phyloP scores from a whole-genome alignment of 495 filamentous ascomycete species.

The Penicillium lividum region DNA sequence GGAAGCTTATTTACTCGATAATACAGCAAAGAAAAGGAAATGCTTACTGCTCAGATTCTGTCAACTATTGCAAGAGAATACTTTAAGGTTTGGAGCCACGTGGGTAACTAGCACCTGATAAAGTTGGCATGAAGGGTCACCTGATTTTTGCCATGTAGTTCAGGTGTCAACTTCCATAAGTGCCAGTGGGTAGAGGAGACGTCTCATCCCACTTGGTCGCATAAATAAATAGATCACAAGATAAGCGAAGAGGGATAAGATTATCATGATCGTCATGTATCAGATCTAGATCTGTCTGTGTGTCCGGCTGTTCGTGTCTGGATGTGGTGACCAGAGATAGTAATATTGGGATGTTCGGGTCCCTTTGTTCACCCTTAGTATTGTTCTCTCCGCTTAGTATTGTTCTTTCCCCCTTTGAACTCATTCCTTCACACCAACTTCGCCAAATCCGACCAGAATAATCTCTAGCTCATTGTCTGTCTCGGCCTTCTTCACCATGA shows the following conservation, averaged over 20 bases:
- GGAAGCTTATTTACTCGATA: too few species aligned
- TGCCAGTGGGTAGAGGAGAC: too few species aligned
- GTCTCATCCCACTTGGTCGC: too few species aligned
- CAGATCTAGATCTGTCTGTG: neutral
- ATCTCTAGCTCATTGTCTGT: conserved; percentile 26
- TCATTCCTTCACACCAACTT: conserved; percentile 5
- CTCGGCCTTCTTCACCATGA: conserved; percentile 27
- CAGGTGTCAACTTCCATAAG: too few species aligned
- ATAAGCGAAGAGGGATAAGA: neutral
- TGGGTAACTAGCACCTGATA: too few species aligned
- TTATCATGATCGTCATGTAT: neutral
- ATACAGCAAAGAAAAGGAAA: too few species aligned
- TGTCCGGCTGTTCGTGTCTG: neutral
- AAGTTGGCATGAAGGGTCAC: too few species aligned
- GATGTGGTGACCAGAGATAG: neutral
- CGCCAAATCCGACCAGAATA: neutral
- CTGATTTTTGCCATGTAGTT: too few species aligned
- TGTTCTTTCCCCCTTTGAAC: conserved; percentile 16
- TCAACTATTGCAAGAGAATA: too few species aligned
- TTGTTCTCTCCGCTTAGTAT: conserved; percentile 30
- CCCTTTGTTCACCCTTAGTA: conserved; percentile 22
- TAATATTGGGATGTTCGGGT: neutral
- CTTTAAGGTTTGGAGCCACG: too few species aligned
- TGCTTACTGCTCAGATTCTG: too few species aligned
- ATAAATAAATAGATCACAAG: neutral